Conservation (phyloP, 495 filamentous ascomycete species). For the Trichoderma orchidacearum region DNA sequence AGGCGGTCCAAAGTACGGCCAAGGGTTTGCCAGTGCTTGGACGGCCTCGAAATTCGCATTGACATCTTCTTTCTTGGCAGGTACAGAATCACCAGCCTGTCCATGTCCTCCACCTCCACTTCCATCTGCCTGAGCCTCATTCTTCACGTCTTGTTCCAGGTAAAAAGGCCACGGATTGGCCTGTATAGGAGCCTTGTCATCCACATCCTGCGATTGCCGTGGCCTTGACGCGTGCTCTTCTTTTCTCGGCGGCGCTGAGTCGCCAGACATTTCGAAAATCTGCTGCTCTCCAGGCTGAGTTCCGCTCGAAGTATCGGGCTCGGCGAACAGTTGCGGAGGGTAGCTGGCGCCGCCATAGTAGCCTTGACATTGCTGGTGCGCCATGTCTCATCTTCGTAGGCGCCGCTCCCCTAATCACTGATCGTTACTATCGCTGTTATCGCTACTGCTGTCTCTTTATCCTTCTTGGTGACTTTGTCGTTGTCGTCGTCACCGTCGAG, state of each 20-base stretch:
- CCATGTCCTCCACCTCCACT: neutral
- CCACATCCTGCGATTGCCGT: neutral
- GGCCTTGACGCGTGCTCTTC: neutral
- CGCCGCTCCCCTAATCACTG: too few relatives aligned
- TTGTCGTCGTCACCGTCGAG: too few relatives aligned
- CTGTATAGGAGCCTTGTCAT: neutral
- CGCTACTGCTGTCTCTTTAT: too few relatives aligned
- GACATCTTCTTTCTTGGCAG: neutral
- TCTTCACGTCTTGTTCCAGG: neutral
- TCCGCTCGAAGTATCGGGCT: neutral
- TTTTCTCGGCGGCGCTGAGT: neutral
- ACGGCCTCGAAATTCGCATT: neutral
- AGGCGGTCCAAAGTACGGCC: neutral
- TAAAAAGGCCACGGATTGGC: neutral
- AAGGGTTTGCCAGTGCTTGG: neutral
- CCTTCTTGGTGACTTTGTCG: too few relatives aligned
- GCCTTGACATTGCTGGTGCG: neutral
- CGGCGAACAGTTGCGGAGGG: neutral
- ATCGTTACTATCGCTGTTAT: too few relatives aligned
- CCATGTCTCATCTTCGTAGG: too few relatives aligned
- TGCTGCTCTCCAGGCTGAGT: neutral
- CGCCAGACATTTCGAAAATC: constrained; percentile 1
- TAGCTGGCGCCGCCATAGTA: neutral
- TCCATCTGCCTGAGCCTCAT: neutral
- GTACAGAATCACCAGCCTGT: too few relatives aligned